Evolutionary conservation across 805 yeast species (phyloP).

Genomic region (Lipomyces chichibuensis): DNA sequence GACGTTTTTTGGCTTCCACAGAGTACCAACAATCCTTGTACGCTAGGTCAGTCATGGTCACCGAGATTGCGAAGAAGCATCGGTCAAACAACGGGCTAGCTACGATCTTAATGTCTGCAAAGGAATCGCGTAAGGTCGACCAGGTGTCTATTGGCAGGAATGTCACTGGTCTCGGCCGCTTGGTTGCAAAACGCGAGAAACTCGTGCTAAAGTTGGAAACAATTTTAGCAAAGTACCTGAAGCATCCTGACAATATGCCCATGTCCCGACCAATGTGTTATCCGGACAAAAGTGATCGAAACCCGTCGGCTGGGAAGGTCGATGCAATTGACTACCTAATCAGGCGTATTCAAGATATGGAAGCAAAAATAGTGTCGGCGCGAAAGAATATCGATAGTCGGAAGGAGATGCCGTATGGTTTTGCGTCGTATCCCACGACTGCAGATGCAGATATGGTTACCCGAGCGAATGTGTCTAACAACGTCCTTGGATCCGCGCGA

Average conservation of each 20-base stretch:
- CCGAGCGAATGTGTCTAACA: constrained; percentile 7
- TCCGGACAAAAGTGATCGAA: constrained; percentile 18
- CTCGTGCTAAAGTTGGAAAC: constrained; percentile 40
- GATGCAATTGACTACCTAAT: constrained; percentile 42
- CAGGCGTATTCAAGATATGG: constrained; percentile 33
- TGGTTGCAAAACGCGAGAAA: constrained; percentile 38
- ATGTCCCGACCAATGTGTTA: constrained; percentile 36
- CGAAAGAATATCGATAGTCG: constrained; percentile 34
- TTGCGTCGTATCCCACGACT: constrained; percentile 40
- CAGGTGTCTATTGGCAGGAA: constrained; percentile 42
- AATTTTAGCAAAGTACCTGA: constrained; percentile 40
- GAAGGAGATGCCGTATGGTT: constrained; percentile 43
- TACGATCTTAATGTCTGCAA: constrained; percentile 13
- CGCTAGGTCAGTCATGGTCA: constrained; percentile 43
- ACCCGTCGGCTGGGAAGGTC: constrained; percentile 28
- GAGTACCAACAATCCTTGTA: constrained; percentile 38
- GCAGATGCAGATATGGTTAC: constrained; percentile 40
- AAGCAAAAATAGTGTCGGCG: constrained; percentile 36
- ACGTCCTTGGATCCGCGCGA: constrained; percentile 26
- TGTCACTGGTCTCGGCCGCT: constrained; percentile 38
- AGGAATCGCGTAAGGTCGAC: constrained; percentile 24
- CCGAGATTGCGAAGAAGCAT: constrained; percentile 40
- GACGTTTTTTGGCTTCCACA: constrained; percentile 33
- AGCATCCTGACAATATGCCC: constrained; percentile 39
- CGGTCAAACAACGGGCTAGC: constrained; percentile 40